Conservation (phyloP, 805 yeast species). For the Ogataea salicorniae region DNA sequence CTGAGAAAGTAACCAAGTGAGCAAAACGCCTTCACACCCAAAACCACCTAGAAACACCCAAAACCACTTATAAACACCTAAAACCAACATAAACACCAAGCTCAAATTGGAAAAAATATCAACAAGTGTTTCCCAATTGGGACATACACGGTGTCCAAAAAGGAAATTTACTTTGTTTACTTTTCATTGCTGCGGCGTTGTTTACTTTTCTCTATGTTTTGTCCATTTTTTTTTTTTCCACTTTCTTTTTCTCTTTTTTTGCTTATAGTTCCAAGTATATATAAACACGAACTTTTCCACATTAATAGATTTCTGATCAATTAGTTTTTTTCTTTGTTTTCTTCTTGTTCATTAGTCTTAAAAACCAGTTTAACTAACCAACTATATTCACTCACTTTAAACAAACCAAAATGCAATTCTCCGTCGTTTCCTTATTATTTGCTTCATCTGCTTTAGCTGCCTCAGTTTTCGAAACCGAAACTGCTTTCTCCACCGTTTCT, state of each 20-base stretch:
- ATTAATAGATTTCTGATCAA: too few relatives aligned
- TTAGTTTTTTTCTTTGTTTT: not conserved
- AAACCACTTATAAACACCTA: too few relatives aligned
- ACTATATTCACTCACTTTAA: constrained; percentile 19
- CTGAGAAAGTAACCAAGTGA: too few relatives aligned
- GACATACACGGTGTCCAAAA: not conserved
- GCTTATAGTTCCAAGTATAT: too few relatives aligned
- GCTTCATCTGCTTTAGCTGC: constrained; percentile 36
- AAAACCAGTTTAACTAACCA: constrained; percentile 11
- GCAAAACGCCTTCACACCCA: too few relatives aligned
- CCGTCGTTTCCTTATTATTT: constrained; percentile 33
- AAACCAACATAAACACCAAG: too few relatives aligned
- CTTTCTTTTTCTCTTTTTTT: not conserved
- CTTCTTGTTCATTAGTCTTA: not conserved
- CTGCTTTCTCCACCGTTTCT: constrained; percentile 32
- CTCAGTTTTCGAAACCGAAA: constrained; percentile 27
- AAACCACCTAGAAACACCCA: too few relatives aligned
- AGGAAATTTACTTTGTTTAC: not conserved
- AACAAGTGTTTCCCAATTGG: too few relatives aligned
- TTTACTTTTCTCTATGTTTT: too few relatives aligned
- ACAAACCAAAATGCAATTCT: constrained; percentile 47
- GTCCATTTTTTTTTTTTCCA: not conserved
- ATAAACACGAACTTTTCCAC: not conserved
- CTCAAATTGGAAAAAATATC: too few relatives aligned
- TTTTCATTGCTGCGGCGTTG: too few relatives aligned